phyloP scores from a whole-genome alignment of 768 basidiomycete species.

The Pleurotus eryngii region DNA sequence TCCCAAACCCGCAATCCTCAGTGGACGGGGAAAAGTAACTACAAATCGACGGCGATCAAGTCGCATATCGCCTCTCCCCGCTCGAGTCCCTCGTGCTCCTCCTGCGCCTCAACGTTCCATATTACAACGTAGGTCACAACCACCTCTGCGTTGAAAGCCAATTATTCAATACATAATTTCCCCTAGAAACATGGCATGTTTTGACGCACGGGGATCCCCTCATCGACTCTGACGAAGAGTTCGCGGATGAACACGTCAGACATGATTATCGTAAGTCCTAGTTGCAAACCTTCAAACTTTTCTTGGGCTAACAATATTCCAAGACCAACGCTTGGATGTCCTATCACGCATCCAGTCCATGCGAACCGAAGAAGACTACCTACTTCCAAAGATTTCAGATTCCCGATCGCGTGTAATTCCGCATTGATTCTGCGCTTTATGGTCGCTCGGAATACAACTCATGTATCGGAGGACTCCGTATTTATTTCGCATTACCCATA shows the following conservation, averaged over 20 bases:
- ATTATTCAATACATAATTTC: slow-evolving; percentile 3
- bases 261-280: slow-evolving; percentile 58
- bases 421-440: not conserved
- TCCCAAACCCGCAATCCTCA: not conserved
- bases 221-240: slow-evolving; percentile 71
- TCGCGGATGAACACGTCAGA: slow-evolving; percentile 58
- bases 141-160: not conserved
- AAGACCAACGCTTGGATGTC: slow-evolving; percentile 2
- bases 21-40: slow-evolving; percentile 3
- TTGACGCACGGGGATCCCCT: slow-evolving; percentile 68
- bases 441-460: too few relatives aligned
- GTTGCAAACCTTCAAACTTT: not conserved
- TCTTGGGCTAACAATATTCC: not conserved
- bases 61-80: slow-evolving; percentile 14
- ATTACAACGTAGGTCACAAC: slow-evolving; percentile 56
- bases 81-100: slow-evolving; percentile 17
- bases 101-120: slow-evolving; percentile 44
- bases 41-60: slow-evolving; percentile 7
- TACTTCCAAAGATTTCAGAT: not conserved
- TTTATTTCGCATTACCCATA: not conserved
- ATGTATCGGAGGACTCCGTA: not conserved
- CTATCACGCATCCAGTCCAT: not conserved
- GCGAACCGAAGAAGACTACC: not conserved
- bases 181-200: slow-evolving; percentile 69
- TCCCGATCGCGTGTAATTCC: not conserved